Conservation (phyloP, 257 asterid species). For the Cruciata laevipes region DNA sequence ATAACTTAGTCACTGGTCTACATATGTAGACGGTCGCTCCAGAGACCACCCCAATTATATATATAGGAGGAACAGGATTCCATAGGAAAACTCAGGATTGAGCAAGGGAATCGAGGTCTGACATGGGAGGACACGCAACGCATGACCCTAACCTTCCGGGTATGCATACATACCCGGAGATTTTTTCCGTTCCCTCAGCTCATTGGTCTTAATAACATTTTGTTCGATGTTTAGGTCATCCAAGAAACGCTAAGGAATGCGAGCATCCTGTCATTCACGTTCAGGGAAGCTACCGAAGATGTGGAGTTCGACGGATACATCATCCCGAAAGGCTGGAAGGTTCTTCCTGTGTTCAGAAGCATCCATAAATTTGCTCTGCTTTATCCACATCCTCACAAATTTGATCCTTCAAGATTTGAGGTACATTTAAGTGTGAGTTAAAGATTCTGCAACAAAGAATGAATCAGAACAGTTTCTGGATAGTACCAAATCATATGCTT, state of each 20-base stretch:
- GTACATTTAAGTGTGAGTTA: constrained; percentile 15
- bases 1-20: no score
- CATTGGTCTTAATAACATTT: no score
- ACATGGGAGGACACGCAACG: constrained; percentile 63
- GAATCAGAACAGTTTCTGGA: no score
- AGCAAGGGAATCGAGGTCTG: constrained; percentile 36
- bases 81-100: constrained; percentile 22
- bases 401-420: constrained; percentile 75
- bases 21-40: no score
- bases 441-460: no score
- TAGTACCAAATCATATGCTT: no score
- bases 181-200: no score
- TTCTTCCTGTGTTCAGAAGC: constrained; percentile 65
- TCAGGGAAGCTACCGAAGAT: constrained; percentile 68
- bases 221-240: constrained; percentile 29
- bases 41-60: no score
- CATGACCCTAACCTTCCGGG: constrained; percentile 51
- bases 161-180: not conserved
- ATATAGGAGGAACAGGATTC: constrained; percentile 59
- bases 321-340: constrained; percentile 81
- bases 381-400: constrained; percentile 57
- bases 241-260: constrained; percentile 68
- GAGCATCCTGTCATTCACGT: constrained; percentile 61
- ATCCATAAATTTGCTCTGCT: constrained; percentile 56
- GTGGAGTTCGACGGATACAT: constrained; percentile 56